Base-by-base conservation (phyloP, 768 basidiomycete genomes). In the Psilocybe azurescens region DNA sequence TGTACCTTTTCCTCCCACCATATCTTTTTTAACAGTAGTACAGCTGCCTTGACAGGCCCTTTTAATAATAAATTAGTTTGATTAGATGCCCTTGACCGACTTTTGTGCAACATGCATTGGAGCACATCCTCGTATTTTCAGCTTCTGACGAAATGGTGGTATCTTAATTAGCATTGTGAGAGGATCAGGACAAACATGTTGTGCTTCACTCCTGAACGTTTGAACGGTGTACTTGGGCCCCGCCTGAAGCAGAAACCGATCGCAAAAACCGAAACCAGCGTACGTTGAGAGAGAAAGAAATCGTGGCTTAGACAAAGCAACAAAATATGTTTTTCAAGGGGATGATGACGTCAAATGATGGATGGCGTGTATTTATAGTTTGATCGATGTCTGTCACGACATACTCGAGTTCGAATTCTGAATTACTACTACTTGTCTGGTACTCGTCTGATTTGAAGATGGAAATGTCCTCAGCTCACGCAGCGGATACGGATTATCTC, bases 401-500 rank as follows among this genome's bases (percentile, higher is more conserved):
- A 39, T 14, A 14, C 24, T 24, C 2, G 3, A 39, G 38, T 39
- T 39, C 38, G 24, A 24, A 24, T 39, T 39, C 14, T 39, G 38
- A 52, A 14, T 14, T 44, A 29, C 46, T 47, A 28, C 18, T n/a
- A 32, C 24, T n/a, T 13, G 7, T 33, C 16, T n/a, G 47, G 3
- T 57, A n/a, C 41, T 9, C 13, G 33, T 39, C 5, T 28, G 24
- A 49, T 49, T 29, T n/a, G 33, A 53, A 33, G 1, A 59, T 48
- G 38, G 38, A 57, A 6, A 69, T 67, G 52, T 64, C 69, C 32
- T 65, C 64, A 44, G 77, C 77, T 2, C 83, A 82, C 65, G 73
- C 79, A 47, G 85, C 82, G 18, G 89, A 91, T 65, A 83, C 81
- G n/a, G 82, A 88, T 63, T 86, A 83, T 70, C 83, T 91, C 33